Conservation (phyloP, 306 rosid species). For the Prinsepia uniflora region DNA sequence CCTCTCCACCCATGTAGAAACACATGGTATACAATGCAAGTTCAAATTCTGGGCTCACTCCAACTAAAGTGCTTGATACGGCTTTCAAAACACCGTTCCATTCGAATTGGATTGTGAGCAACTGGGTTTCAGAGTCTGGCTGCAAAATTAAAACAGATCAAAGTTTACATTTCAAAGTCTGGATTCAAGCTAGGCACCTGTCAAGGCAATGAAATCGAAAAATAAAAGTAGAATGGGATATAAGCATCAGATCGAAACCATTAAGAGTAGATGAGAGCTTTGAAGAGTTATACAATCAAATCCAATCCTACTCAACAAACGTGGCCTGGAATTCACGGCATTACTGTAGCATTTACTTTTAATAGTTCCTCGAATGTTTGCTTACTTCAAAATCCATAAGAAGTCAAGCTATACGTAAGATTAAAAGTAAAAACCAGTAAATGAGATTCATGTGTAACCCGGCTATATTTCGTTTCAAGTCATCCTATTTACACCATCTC, state of each 20-base stretch:
- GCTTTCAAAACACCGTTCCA: constrained; percentile 94
- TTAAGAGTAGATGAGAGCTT: no score
- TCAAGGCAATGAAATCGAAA: background rate
- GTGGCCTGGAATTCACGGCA: background rate
- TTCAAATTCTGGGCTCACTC: constrained; percentile 99
- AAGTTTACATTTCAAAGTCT: constrained; percentile 20
- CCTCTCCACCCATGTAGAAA: constrained; percentile 71
- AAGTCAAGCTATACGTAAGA: background rate
- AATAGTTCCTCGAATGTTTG: background rate
- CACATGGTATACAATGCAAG: constrained; percentile 81
- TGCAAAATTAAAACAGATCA: constrained; percentile 39
- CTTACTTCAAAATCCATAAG: background rate
- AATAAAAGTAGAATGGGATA: no score
- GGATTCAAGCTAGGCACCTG: background rate
- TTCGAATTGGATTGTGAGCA: constrained; percentile 83
- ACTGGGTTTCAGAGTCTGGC: constrained; percentile 94
- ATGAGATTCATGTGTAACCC: background rate
- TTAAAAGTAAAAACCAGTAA: background rate
- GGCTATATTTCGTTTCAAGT: background rate
- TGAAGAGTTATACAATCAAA: no score
- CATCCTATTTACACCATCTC: no score
- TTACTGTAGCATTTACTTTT: background rate
- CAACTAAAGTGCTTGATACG: constrained; percentile 84
- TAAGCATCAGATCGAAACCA: no score
- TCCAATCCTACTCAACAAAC: no score